These are phyloP conservation scores for Sphaerobolus stellatus DNA, from an alignment of 1,284 basidiomycete species.

Conservation along the genomic window DNA sequence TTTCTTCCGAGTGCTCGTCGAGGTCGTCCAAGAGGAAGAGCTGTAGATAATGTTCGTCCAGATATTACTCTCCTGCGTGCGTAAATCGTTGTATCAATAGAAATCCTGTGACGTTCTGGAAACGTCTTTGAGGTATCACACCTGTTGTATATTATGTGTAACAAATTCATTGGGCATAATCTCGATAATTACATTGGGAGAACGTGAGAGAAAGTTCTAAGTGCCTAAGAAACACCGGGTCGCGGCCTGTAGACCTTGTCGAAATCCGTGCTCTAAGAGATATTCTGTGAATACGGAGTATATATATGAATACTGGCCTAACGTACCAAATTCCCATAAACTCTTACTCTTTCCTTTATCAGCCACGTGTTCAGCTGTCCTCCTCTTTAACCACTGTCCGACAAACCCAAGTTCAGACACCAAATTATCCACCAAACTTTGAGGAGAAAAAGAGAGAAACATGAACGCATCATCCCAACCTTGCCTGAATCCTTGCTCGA, in stretches of 20 bases:
- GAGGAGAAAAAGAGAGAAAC: conserved; percentile 42
- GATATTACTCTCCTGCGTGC: too few species aligned
- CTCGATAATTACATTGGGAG: too few species aligned
- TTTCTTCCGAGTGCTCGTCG: too few species aligned
- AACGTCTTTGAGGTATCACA: too few species aligned
- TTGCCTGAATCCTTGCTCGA: conserved; percentile 59
- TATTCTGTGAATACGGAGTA: neutral
- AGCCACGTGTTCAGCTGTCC: conserved; percentile 46
- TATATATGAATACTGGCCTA: neutral
- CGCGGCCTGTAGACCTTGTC: conserved; percentile 2
- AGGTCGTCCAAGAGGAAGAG: too few species aligned
- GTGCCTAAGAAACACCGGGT: neutral
- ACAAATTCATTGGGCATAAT: too few species aligned
- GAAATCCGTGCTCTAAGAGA: conserved; percentile 7
- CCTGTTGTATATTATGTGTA: too few species aligned
- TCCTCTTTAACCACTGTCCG: conserved; percentile 54
- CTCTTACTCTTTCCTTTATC: conserved; percentile 40
- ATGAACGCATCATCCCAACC: conserved; percentile 73
- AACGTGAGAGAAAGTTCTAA: too few species aligned
- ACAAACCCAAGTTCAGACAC: conserved; percentile 62
- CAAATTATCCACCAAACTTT: too few species aligned
- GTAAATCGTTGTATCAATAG: too few species aligned
- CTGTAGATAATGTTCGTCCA: too few species aligned
- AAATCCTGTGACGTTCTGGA: too few species aligned
- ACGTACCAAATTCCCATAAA: conserved; percentile 64